Conservation (phyloP, 345 rosid genomes). For the Salix arbutifolia region DNA sequence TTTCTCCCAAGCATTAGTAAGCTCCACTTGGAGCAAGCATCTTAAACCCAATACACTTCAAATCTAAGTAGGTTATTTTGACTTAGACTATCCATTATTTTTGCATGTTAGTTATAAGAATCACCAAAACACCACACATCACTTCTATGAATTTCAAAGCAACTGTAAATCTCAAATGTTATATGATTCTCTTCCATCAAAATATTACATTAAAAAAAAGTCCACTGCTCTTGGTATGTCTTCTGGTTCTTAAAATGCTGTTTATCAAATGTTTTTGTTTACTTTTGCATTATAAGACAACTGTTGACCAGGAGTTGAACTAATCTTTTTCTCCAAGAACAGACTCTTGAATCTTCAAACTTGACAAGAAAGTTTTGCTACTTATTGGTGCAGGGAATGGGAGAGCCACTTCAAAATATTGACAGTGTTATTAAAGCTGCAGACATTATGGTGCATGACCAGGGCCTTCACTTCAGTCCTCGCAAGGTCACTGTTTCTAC, state of each 20-base stretch:
- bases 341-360: background rate
- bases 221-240: background rate
- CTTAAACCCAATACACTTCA: background rate
- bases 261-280: background rate
- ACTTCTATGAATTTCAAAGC: background rate
- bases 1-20: background rate
- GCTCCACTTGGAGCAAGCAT: background rate
- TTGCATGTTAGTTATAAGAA: background rate
- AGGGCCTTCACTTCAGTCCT: slow-evolving; percentile 93
- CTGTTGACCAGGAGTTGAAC: background rate
- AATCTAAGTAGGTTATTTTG: background rate
- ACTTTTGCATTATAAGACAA: background rate
- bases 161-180: background rate
- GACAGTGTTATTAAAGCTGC: slow-evolving; percentile 81
- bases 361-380: background rate
- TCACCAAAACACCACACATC: background rate
- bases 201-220: background rate
- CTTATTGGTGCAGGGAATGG: slow-evolving; percentile 75
- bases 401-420: slow-evolving; percentile 88
- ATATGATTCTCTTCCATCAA: background rate
- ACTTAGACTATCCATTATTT: background rate
- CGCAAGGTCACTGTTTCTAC: slow-evolving; percentile 92
- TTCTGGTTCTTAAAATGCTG: background rate
- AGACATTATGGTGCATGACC: slow-evolving; percentile 74
- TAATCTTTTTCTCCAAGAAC: background rate